A percentile compares a stretch with the other conserved stretches of the same genome.
These are phyloP conservation scores for Erysimum pusillum DNA, from an alignment of 441 rosid species.

Conservation along the genomic window DNA sequence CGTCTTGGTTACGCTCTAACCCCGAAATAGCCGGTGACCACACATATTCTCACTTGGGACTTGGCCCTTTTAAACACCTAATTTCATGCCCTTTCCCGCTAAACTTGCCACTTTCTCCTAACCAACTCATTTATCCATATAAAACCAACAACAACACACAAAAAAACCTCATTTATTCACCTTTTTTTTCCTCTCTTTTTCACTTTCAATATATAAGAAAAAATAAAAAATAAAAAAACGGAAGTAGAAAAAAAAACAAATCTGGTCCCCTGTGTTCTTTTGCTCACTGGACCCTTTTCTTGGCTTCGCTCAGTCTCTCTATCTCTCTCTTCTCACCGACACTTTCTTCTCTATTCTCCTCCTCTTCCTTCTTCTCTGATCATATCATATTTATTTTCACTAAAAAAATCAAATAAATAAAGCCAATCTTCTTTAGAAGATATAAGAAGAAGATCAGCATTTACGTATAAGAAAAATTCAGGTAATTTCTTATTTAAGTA, in stretches of 20 bases:
- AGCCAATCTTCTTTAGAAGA: constrained; percentile 1
- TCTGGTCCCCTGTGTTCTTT: constrained; percentile 48
- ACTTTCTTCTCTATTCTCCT: constrained; percentile 48
- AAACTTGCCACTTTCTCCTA: constrained; percentile 45
- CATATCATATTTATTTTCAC: constrained; percentile 5
- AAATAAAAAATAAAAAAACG: constrained; percentile 29
- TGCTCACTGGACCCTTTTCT: constrained; percentile 39
- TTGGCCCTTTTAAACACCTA: constrained; percentile 49
- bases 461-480: background rate
- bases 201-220: constrained; percentile 33
- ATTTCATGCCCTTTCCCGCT: constrained; percentile 45
- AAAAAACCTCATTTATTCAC: constrained; percentile 19
- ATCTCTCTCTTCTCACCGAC: constrained; percentile 55
- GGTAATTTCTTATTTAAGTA: constrained; percentile 7
- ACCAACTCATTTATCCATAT: constrained; percentile 47
- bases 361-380: constrained; percentile 32
- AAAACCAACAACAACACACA: constrained; percentile 11
- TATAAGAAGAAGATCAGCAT: constrained; percentile 37
- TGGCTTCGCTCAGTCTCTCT: constrained; percentile 34
- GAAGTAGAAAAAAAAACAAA: constrained; percentile 30
- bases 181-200: constrained; percentile 7
- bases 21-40: constrained; percentile 55
- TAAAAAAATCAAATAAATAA: background rate
- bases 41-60: constrained; percentile 38
- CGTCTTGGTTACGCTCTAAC: constrained; percentile 33